These are phyloP conservation scores for Fraxinus greggii DNA, from an alignment of 305 asterid species.

Conservation along the genomic window DNA sequence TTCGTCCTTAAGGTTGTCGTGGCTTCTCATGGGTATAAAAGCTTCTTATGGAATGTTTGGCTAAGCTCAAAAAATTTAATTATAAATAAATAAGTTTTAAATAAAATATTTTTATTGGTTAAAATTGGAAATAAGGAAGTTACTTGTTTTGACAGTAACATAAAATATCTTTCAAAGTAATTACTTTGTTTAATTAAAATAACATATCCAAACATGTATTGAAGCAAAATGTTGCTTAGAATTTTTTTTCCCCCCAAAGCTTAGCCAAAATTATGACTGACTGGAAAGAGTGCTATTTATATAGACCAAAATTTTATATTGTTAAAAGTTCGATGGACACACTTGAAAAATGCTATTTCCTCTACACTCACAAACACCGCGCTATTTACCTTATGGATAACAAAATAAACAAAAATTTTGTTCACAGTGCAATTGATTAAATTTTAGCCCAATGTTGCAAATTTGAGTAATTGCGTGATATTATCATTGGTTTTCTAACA, in stretches of 20 bases:
- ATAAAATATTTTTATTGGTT: too few relatives aligned
- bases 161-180: not conserved
- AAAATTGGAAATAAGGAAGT: not conserved
- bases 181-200: too few relatives aligned
- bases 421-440: not conserved
- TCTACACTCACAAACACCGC: not conserved
- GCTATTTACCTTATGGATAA: not conserved
- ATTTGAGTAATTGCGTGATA: not conserved
- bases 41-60: not conserved
- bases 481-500: not conserved
- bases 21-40: not conserved
- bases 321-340: not conserved
- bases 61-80: not conserved
- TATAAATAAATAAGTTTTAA: not conserved
- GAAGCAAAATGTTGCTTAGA: not conserved
- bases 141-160: not conserved
- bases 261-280: not conserved
- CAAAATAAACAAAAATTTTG: not conserved
- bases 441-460: not conserved
- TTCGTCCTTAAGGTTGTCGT: not conserved
- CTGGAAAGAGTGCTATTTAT: not conserved
- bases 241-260: not conserved
- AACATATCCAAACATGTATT: not conserved
- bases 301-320: not conserved
- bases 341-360: not conserved